Conservation (phyloP, 2,329 filamentous ascomycete genomes). For the Thelonectria blattea region DNA sequence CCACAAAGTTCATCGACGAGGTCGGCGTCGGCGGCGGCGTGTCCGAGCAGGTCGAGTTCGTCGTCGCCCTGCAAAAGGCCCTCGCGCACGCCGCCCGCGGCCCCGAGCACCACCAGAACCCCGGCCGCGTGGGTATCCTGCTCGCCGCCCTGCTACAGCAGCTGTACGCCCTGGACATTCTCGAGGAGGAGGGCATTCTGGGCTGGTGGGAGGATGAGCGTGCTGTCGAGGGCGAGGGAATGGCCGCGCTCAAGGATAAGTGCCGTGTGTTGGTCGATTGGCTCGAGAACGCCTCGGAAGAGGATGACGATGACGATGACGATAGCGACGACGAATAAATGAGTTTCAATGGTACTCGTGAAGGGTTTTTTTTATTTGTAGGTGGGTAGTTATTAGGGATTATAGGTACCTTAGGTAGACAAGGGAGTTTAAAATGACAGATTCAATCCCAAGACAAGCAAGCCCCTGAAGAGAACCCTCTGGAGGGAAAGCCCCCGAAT, state of each 20-base stretch:
- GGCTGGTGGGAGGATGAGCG: conserved; percentile 84
- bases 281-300: conserved; percentile 77
- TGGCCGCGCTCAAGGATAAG: conserved; percentile 74
- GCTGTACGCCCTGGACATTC: conserved; percentile 80
- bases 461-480: not conserved
- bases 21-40: conserved; percentile 69
- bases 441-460: not conserved
- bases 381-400: not conserved
- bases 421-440: conserved; percentile 4
- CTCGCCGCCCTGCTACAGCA: conserved; percentile 82
- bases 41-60: conserved; percentile 84
- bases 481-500: not conserved
- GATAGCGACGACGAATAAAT: conserved; percentile 46
- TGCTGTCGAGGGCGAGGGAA: conserved; percentile 69
- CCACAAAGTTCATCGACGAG: conserved; percentile 62
- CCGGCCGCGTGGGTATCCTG: conserved; percentile 60
- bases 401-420: conserved; percentile 8
- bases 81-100: conserved; percentile 71
- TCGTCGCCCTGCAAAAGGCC: conserved; percentile 82
- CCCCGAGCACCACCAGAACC: conserved; percentile 46
- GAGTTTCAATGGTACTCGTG: not conserved
- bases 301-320: conserved; percentile 63
- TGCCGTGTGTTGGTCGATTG: conserved; percentile 83
- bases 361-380: conserved; percentile 1
- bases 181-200: conserved; percentile 88